Evolutionary conservation across 306 rosid genomes (phyloP), one percentile per base, ranked within the genome.

Genomic region (Inga laurina): DNA sequence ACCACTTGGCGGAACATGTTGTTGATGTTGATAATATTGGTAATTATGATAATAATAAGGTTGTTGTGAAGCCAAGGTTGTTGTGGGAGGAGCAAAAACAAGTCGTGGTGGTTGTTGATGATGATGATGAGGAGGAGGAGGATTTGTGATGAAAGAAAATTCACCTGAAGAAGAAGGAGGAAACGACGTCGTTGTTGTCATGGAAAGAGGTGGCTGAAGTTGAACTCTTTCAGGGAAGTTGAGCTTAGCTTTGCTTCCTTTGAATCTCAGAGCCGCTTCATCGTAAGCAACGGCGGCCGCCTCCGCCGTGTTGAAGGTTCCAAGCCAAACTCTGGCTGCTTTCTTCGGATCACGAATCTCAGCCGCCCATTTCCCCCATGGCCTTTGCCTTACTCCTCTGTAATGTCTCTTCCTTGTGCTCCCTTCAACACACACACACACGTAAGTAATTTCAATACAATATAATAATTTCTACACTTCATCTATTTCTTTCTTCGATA

Each of bases 281-380:
- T 94, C 98, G 8, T 94, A 94, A 0, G 98, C 98, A 46, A 89
- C 80, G 2, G 98, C 97, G 0, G 98, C 98, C 5, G 94, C 93
- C 73, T 94, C 98, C 1, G 97, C 98, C 0, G 97, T 89, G 43
- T 91, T 92, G 4, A 91, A 93, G 0, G 98, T 94, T 45, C 98
- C 98, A 2, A 94, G 93, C 98, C 98, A 94, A 14, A 94, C 96
- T 52, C 98, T 78, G 0, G 93, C 92, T 11, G 98, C 97, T 49
- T 88, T 94, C 72, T 86, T 82, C 4, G 98, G 98, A 80, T 94
- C 97, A 0, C 98, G 93, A 81, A 94, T 94, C 88, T 94, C 98
- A 3, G 98, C 94, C 0, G 98, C 98, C 97, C 97, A 94, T 11
- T 93, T 94, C 0, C 98, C 98, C 97, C 97, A 93, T 32, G 97